phyloP scores from a whole-genome alignment of 768 basidiomycete genomes.

The Suillus hirtellus region DNA sequence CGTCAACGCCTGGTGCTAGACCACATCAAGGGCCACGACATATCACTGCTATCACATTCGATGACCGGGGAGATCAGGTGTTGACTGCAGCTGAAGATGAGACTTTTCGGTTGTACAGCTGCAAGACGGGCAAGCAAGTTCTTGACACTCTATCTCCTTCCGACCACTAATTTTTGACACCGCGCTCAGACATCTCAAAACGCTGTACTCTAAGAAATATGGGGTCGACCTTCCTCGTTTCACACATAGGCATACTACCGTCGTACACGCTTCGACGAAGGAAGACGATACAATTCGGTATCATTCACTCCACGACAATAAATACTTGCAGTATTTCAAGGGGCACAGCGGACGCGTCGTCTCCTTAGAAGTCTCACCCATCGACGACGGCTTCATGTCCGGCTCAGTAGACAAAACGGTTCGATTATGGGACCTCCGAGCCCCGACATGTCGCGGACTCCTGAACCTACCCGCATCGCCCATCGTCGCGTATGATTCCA shows the following conservation, averaged over 20 bases:
- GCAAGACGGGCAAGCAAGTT: constrained; percentile 92
- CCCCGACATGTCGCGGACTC: constrained; percentile 74
- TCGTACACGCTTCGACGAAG: constrained; percentile 92
- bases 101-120: constrained; percentile 85
- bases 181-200: constrained; percentile 65
- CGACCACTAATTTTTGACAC: constrained; percentile 29
- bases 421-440: constrained; percentile 91
- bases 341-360: constrained; percentile 90
- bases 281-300: constrained; percentile 94
- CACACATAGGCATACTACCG: constrained; percentile 85
- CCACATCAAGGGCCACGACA: constrained; percentile 55
- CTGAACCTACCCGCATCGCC: constrained; percentile 74
- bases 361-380: constrained; percentile 88
- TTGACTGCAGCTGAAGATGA: constrained; percentile 93
- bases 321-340: constrained; percentile 92
- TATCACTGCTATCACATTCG: constrained; percentile 88
- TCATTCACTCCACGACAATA: constrained; percentile 94
- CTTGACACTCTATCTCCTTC: constrained; percentile 20
- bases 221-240: constrained; percentile 94
- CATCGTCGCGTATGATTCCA: constrained; percentile 80
- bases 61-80: constrained; percentile 84
- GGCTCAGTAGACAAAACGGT: constrained; percentile 93
- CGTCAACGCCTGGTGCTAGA: constrained; percentile 44
- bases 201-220: constrained; percentile 92
- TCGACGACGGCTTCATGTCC: constrained; percentile 95